Percentiles rank a stretch among this genome's conserved stretches.
Evolutionary conservation across 352 stramenopile genomes (phyloP).

Genomic region (Globisporangium paddicum): DNA sequence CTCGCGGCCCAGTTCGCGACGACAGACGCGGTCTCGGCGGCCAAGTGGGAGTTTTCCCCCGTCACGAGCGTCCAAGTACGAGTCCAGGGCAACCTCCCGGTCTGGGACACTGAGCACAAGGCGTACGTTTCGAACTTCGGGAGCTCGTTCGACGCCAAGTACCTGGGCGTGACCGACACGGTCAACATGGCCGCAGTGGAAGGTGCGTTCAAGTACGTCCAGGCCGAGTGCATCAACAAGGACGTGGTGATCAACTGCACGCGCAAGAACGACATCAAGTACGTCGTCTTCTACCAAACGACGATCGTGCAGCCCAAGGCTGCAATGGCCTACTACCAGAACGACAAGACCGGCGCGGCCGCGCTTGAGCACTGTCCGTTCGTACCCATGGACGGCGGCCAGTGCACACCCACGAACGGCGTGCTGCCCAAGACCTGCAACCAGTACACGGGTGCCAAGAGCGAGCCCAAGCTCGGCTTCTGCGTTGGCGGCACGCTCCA

Average conservation of each 20-base stretch:
- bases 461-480: constrained; percentile 37
- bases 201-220: constrained; percentile 55
- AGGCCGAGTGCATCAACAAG: constrained; percentile 56
- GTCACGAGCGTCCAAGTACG: constrained; percentile 46
- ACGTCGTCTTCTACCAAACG: constrained; percentile 63
- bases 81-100: constrained; percentile 43
- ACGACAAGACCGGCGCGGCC: constrained; percentile 11
- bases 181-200: constrained; percentile 53
- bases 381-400: constrained; percentile 50
- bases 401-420: constrained; percentile 40
- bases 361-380: constrained; percentile 48
- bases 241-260: constrained; percentile 31
- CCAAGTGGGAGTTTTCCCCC: constrained; percentile 4
- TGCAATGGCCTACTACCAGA: constrained; percentile 39
- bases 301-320: constrained; percentile 38
- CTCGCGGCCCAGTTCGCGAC: background rate
- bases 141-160: constrained; percentile 32
- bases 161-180: constrained; percentile 35
- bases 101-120: constrained; percentile 28
- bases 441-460: constrained; percentile 43
- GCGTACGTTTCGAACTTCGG: constrained; percentile 37
- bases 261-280: constrained; percentile 56
- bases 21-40: background rate
- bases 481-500: constrained; percentile 38
- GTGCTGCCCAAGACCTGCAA: constrained; percentile 35